phyloP scores from a whole-genome alignment of 345 rosid species.

The Corchorus olitorius region DNA sequence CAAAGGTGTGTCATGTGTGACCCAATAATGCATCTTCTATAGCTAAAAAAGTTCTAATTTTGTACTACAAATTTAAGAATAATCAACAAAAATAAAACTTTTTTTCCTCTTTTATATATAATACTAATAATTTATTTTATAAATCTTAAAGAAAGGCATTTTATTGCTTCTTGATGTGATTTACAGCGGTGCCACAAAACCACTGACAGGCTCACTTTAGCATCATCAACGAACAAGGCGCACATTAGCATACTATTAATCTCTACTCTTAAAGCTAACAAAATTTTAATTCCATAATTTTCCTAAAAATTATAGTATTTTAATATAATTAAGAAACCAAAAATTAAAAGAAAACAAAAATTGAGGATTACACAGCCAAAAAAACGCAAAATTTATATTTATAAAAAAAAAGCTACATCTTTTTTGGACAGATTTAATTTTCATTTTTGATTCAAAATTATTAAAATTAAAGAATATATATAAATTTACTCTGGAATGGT shows the following conservation, averaged over 20 bases:
- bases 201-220: slow-evolving; percentile 3
- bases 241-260: neutral
- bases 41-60: neutral
- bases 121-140: neutral
- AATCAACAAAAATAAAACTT: neutral
- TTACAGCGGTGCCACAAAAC: neutral
- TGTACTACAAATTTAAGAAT: neutral
- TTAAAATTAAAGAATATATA: neutral
- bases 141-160: neutral
- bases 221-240: neutral
- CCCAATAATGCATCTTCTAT: neutral
- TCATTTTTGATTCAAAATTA: neutral
- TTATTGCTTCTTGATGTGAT: slow-evolving; percentile 3
- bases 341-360: neutral
- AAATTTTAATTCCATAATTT: slow-evolving; percentile 1
- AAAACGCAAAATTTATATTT: neutral
- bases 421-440: slow-evolving; percentile 11
- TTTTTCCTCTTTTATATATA: too few species aligned
- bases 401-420: neutral
- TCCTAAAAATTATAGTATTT: neutral
- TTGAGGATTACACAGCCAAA: neutral
- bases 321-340: neutral
- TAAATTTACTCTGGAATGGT: slow-evolving; percentile 71
- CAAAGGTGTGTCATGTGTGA: neutral
- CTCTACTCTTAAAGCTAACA: neutral